phyloP scores from a whole-genome alignment of 352 stramenopile species.

The Phytophthora crassamura region DNA sequence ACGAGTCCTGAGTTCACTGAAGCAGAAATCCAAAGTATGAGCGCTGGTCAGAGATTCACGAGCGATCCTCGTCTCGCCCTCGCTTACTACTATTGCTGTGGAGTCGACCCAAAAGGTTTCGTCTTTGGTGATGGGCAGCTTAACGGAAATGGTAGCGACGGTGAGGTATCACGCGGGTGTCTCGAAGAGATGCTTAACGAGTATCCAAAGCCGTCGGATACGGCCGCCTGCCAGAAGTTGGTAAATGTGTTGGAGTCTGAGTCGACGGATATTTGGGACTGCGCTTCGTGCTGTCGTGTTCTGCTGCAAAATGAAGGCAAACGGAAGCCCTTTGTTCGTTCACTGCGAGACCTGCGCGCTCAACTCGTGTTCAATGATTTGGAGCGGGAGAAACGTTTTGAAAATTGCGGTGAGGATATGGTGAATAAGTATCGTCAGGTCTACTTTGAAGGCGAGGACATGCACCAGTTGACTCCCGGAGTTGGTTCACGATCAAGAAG shows the following conservation, averaged over 20 bases:
- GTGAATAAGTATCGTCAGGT: neutral
- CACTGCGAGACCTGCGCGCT: neutral
- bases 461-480: conserved; percentile 4
- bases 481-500: neutral
- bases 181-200: neutral
- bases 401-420: neutral
- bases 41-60: conserved; percentile 4
- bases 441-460: neutral
- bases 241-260: neutral
- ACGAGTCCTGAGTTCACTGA: neutral
- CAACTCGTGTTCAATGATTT: neutral
- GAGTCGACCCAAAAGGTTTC: neutral
- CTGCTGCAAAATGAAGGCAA: neutral
- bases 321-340: neutral
- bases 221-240: neutral
- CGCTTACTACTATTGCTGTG: neutral
- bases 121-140: neutral
- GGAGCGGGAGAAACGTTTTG: neutral
- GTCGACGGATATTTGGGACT: conserved; percentile 4
- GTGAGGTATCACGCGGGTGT: neutral
- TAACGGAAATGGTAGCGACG: neutral
- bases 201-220: neutral
- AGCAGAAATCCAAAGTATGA: neutral
- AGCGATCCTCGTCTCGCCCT: conserved; percentile 2
- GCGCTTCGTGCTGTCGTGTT: neutral